Evolutionary conservation across 2,329 filamentous ascomycete species (phyloP).

Genomic region (Diaporthe aspalathi): DNA sequence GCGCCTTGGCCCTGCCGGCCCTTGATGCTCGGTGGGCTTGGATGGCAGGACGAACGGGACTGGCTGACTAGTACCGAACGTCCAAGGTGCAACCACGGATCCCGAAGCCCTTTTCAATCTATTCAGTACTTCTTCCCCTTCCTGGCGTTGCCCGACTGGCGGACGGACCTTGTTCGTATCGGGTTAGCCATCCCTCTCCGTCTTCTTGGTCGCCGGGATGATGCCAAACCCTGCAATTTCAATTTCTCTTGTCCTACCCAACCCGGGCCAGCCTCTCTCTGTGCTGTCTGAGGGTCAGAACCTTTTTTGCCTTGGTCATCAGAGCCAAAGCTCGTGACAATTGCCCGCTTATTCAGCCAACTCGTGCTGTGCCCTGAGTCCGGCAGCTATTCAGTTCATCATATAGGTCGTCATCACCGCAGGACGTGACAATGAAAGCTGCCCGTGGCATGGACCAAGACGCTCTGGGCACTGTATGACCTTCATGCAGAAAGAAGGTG

Average conservation of each 20-base stretch:
- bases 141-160: constrained; percentile 1
- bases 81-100: background rate
- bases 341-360: constrained; percentile 28
- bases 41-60: background rate
- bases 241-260: constrained; percentile 27
- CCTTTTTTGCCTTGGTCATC: constrained; percentile 9
- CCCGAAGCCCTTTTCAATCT: constrained; percentile 17
- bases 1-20: constrained; percentile 12
- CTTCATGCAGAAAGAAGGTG: constrained; percentile 12
- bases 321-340: constrained; percentile 3
- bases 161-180: constrained; percentile 15
- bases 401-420: background rate
- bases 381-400: background rate
- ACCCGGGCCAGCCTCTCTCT: constrained; percentile 20
- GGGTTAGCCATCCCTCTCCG: background rate
- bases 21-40: background rate
- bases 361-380: background rate
- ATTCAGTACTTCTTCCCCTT: constrained; percentile 3
- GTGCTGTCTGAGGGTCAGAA: background rate
- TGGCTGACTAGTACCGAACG: no score
- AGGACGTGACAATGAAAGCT: background rate
- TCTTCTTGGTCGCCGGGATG: constrained; percentile 24
- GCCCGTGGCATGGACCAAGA: background rate
- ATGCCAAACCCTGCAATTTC: constrained; percentile 37
- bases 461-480: constrained; percentile 8